A percentile compares a stretch with the other conserved stretches of the same genome.
Evolutionary conservation across 148 eudicot species (phyloP).

Genomic region (Mesembryanthemum crystallinum): DNA sequence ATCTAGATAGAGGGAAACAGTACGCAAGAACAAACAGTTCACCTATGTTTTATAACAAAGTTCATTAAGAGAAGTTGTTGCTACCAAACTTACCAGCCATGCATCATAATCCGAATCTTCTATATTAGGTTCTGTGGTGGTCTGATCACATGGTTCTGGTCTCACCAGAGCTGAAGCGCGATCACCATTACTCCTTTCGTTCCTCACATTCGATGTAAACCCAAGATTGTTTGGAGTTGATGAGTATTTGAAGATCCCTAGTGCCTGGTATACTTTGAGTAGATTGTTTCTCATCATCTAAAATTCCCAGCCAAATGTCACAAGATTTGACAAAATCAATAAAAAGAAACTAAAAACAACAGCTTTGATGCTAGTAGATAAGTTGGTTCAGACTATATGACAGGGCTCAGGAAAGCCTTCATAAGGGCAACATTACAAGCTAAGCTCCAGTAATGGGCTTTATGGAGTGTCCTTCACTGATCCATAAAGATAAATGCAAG

Average conservation of each 20-base stretch:
- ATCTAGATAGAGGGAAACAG: not conserved
- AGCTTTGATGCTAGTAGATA: too few species aligned
- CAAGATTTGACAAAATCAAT: not conserved
- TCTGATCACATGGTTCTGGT: constrained; percentile 36
- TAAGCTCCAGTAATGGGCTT: too few species aligned
- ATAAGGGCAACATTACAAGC: not conserved
- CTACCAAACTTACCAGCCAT: constrained; percentile 28
- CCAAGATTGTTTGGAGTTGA: constrained; percentile 7
- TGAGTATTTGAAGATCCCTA: constrained; percentile 33
- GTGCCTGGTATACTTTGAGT: constrained; percentile 29
- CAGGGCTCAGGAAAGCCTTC: not conserved
- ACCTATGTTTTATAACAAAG: not conserved
- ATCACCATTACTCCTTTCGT: constrained; percentile 24
- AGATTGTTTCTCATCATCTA: constrained; percentile 35
- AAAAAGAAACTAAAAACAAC: not conserved
- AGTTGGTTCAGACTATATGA: too few species aligned
- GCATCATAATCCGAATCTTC: constrained; percentile 25
- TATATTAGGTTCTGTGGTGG: constrained; percentile 8
- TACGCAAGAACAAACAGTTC: not conserved
- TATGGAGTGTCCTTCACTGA: not conserved
- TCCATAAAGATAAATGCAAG: not conserved
- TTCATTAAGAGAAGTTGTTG: not conserved
- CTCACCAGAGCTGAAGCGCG: constrained; percentile 33
- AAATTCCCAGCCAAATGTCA: not conserved
- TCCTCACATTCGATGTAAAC: constrained; percentile 17